Base-by-base conservation (phyloP, 1,139 yeast genomes). In the Lodderomyces pseudojiufengensis region DNA sequence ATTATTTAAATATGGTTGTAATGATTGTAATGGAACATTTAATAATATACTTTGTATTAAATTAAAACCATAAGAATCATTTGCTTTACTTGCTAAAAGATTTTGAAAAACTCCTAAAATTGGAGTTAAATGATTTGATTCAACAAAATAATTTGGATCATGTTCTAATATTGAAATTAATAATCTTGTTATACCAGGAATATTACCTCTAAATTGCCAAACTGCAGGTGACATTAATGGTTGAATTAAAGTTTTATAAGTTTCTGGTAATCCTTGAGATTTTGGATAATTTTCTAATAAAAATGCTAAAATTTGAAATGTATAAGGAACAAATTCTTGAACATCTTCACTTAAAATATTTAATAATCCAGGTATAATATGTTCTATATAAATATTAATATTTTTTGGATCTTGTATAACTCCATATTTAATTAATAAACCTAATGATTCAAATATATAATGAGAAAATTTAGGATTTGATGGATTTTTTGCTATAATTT, bases 51-150 rank as follows among this genome's bases (percentile, higher is more conserved):
- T 65, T 54, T 85, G 92, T 32, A 94, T 62, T 32, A 94, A 65
- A 41, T 92, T 97, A 55, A 94, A 83, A 2, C 97, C 97, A 51
- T 79, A 74, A 27, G 63, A 61, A 49, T 92, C 97, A 51, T 87
- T 84, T 12, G 78, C 74, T 50, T 83, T 84, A 0, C 97, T 86
- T 1, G 97, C 80, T 37, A 92, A 78, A 44, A 94, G 69, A 55
- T 90, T 88, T 63, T 94, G 98, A 69, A 87, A 94, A n/a, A 94
- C 95, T 31, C 99, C 99, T 36, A 94, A 67, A 27, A 94, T 74
- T 3, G 97, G 95, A 24, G 84, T 76, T 37, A 90, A 59, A 12
- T 36, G 34, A 31, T 64, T 69, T 2, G 35, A 21, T 34, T 65
- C 65, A 6, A 66, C 57, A 45, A 80, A 82, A 0, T 70, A 62